Base-by-base conservation (phyloP, 345 rosid genomes). In the Leavenworthia alabamica region DNA sequence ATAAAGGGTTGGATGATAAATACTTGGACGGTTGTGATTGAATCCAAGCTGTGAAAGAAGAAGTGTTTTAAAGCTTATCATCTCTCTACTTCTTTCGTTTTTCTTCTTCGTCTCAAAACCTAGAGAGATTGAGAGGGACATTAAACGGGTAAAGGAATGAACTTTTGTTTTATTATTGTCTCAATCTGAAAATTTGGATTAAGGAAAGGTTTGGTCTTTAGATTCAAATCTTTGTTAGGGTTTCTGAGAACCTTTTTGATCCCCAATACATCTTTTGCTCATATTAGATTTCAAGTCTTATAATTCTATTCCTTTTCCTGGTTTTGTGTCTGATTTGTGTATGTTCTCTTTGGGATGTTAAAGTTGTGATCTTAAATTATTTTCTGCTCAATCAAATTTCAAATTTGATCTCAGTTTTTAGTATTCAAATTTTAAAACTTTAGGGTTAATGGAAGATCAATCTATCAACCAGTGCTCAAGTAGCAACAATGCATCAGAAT, bases 361-460 rank as follows among this genome's bases (percentile, higher is more conserved):
- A n/a, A 58, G 48, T 37, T 56, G 9, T 57, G 16, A 39, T 49
- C 5, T 14, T 47, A n/a, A 42, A 29, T 50, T 14, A 5, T 50
- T 47, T 15, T 40, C 43, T 47, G 40, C 52, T 66, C 58, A 12
- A 13, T 57, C 19, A 37, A 36, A 66, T 46, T n/a, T 1, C 23
- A 3, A 8, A 19, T 44, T 8, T 57, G 35, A 24, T 58, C 26
- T 59, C 19, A 46, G 6, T 46, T 60, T 45, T 8, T 46, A 0
- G 31, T n/a, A 8, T 44, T 37, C 41, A 37, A 37, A 37, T 37
- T 5, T n/a, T 3, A 11, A n/a, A n/a, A 72, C 42, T 66, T 12
- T 58, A 28, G 67, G 60, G 8, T 69, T 64, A 65, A 89, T 93
- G 99, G 97, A 77, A 9, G 83, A 83, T 56, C 82, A 76, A 53